Evolutionary conservation across 129 eudicot species (phyloP).

Genomic region (carrot (Daucus carota)): DH1_v3.0 NC_030387.2:14577001-14577500

Average conservation of each 20-base stretch:
- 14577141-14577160: constrained; percentile 70
- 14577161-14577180: constrained; percentile 92
- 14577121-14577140: constrained; percentile 84
- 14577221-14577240: constrained; percentile 40
- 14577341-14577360: constrained; percentile 59
- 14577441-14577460: constrained; percentile 55
- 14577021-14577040: constrained; percentile 87
- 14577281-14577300: constrained; percentile 79
- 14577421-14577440: constrained; percentile 83
- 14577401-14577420: constrained; percentile 75
- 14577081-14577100: constrained; percentile 87
- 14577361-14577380: constrained; percentile 64
- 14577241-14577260: constrained; percentile 45
- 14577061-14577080: constrained; percentile 96
- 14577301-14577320: constrained; percentile 81
- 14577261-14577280: constrained; percentile 64
- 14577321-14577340: constrained; percentile 79
- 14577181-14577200: constrained; percentile 79
- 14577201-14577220: constrained; percentile 74
- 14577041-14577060: constrained; percentile 72
- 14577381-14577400: constrained; percentile 50
- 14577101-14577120: constrained; percentile 94
- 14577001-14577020: constrained; percentile 76
- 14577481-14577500: constrained; percentile 49
- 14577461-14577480: constrained; percentile 62